Base-by-base conservation (phyloP, 495 filamentous ascomycete genomes). In the Aspergillus bertholletiae region DNA sequence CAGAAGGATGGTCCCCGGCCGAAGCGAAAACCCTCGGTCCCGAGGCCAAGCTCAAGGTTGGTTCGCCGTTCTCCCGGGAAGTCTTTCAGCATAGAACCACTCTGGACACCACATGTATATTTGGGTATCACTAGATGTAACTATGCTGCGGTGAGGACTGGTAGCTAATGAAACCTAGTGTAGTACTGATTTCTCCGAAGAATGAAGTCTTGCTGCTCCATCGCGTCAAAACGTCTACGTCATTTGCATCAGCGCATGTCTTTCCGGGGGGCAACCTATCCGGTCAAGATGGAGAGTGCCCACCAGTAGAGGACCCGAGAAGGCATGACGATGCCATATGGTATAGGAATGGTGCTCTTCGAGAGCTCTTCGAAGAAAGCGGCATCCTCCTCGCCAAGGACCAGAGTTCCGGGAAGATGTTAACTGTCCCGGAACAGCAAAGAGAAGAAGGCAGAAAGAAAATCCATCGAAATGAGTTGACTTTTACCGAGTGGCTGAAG, bases 291-390 rank as follows among this genome's bases (percentile, higher is more conserved):
- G 89, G 86, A 7, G 56, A 70, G 0, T 75, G 84, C 24, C 82
- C 84, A 6, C 62, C 67, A 0, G 64, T 75, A 0, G 63, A 61
- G 7, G 73, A 77, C 32, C 56, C 62, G 0, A 66, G 67, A n/a
- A 64, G 84, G 12, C 89, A 95, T 65, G 64, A 77, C 7, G 90
- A 96, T 64, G 80, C 80, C 4, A 64, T 72, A 17, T 78, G 79
- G 7, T 96, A 96, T 60, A 75, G 91, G 11, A 68, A 87, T 13
- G 91, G 84, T 21, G 94, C 93, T 0, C 84, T 97, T 49, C 78
- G 93, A 3, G 93, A 97, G 73, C 88, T 90, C 1, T 97, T 98
- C 64, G 94, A 98, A 65, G 94, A 97, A 69, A 92, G 88, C 57
- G 94, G 94, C 0, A 89, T 97, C 37, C 70, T 98, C 15, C 79